Evolutionary conservation across 2,329 filamentous ascomycete species (phyloP).

Genomic region (Claviceps capensis): DNA sequence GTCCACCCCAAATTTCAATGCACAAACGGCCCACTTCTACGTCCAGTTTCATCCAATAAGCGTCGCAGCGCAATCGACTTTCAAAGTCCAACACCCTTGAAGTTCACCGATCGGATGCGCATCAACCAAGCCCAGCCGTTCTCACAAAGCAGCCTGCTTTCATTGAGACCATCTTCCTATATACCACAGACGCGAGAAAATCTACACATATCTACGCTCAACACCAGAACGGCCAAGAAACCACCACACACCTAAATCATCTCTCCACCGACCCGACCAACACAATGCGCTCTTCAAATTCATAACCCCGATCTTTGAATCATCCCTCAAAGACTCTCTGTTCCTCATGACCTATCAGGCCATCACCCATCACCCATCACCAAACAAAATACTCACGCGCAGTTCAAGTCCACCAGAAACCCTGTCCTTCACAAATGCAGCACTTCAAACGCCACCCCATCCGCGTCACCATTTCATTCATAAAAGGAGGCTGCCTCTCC

Average conservation of each 20-base stretch:
- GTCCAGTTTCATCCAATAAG: no score
- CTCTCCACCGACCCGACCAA: not conserved
- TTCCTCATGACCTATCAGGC: not conserved
- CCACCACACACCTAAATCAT: not conserved
- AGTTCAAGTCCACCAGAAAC: no score
- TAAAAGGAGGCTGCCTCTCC: conserved; percentile 27
- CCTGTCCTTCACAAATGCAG: not conserved
- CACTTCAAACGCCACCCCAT: conserved; percentile 27
- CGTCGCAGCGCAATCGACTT: no score
- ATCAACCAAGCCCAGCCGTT: no score
- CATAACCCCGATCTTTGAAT: not conserved
- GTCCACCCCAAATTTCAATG: not conserved
- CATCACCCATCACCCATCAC: not conserved
- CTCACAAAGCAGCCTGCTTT: no score
- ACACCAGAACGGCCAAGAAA: not conserved
- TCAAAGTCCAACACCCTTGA: no score
- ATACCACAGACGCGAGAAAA: no score
- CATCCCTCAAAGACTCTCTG: not conserved
- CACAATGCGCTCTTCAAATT: not conserved
- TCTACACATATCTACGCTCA: no score
- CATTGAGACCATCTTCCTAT: no score
- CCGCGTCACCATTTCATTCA: conserved; percentile 20
- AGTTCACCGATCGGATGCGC: no score
- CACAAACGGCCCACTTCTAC: no score
- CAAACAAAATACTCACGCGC: no score